These are phyloP conservation scores for Rhytidhysteron rufulum DNA, from an alignment of 2,329 filamentous ascomycete genomes.

Conservation along the genomic window DNA sequence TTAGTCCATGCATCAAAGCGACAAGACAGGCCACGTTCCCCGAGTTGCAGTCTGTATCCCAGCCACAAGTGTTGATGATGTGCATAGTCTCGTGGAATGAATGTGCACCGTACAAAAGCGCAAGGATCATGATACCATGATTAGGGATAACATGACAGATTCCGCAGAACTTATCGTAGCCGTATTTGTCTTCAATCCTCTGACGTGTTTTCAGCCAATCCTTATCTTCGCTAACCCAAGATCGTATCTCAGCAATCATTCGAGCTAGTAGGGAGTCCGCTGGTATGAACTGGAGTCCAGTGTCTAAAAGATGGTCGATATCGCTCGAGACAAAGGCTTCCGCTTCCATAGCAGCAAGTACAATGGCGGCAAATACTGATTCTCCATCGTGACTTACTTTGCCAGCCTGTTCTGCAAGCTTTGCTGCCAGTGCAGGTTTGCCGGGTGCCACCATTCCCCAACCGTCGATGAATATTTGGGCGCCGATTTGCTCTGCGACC, in stretches of 20 bases:
- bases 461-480: slow-evolving; percentile 11
- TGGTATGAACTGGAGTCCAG: slow-evolving; percentile 24
- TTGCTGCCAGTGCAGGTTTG: slow-evolving; percentile 19
- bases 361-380: slow-evolving; percentile 33
- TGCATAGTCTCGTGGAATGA: no score
- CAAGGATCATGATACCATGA: no score
- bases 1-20: slow-evolving; percentile 33
- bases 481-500: slow-evolving; percentile 8
- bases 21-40: slow-evolving; percentile 37
- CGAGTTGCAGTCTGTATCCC: slow-evolving; percentile 40
- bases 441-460: slow-evolving; percentile 7
- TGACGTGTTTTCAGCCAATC: slow-evolving; percentile 33
- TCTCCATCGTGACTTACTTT: slow-evolving; percentile 39
- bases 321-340: slow-evolving; percentile 34
- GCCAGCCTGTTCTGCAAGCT: slow-evolving; percentile 30
- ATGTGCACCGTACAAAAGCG: no score
- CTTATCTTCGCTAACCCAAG: slow-evolving; percentile 21
- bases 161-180: no score
- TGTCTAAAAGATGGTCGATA: slow-evolving; percentile 30
- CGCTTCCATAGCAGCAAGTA: slow-evolving; percentile 41
- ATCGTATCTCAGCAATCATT: slow-evolving; percentile 27
- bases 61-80: no score
- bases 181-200: slow-evolving; percentile 34
- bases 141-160: no score
- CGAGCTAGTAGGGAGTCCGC: slow-evolving; percentile 23